Conservation (phyloP, 2,329 filamentous ascomycete genomes). For the Paraconiothyrium brasiliense region DNA sequence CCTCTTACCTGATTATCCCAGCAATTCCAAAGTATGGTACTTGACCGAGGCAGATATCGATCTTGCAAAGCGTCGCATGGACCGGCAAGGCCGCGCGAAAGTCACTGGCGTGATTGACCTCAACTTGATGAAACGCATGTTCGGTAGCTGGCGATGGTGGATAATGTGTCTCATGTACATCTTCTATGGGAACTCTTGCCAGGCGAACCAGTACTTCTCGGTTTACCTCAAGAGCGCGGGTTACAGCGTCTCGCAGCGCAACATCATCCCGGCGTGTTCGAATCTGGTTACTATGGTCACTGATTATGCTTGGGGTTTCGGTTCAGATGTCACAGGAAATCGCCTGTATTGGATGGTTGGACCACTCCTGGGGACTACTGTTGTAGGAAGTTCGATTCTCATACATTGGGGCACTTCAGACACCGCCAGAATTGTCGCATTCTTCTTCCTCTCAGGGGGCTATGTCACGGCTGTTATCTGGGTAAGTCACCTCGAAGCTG, state of each 20-base stretch:
- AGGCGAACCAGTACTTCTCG: slow-evolving; percentile 2
- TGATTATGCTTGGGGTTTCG: slow-evolving; percentile 4
- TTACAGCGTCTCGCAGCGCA: not conserved
- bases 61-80: not conserved
- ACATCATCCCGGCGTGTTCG: not conserved
- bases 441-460: not conserved
- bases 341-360: slow-evolving; percentile 2
- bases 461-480: not conserved
- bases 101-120: not conserved
- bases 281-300: slow-evolving; percentile 1
- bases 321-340: not conserved
- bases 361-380: not conserved
- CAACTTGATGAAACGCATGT: slow-evolving; percentile 2
- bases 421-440: slow-evolving; percentile 1
- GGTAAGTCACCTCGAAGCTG: not conserved
- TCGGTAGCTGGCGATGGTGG: slow-evolving; percentile 1
- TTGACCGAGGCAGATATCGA: slow-evolving; percentile 2
- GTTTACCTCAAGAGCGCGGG: slow-evolving; percentile 1
- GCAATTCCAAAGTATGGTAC: slow-evolving; percentile 3
- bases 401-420: not conserved
- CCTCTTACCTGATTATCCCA: slow-evolving; percentile 1
- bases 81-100: not conserved
- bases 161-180: slow-evolving; percentile 2
- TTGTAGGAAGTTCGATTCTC: slow-evolving; percentile 5
- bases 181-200: slow-evolving; percentile 2